These are phyloP conservation scores for Apiotrichum akiyoshidainum DNA, from an alignment of 1,284 basidiomycete genomes.

Conservation along the genomic window DNA sequence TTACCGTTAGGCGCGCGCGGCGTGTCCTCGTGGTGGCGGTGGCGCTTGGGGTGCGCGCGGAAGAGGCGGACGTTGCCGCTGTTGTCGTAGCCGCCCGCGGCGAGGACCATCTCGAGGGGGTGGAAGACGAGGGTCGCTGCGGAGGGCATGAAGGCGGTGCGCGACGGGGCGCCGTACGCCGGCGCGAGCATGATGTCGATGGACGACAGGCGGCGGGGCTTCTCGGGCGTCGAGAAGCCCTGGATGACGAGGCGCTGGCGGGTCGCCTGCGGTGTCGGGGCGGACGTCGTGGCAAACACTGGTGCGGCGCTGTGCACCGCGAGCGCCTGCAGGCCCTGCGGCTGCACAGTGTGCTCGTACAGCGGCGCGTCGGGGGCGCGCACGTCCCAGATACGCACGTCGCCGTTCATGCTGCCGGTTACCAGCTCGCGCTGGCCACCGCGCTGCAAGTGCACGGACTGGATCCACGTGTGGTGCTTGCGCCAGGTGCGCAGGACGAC, in stretches of 20 bases:
- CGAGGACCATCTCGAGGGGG: conserved; percentile 50
- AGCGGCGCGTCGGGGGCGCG: conserved; percentile 64
- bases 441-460: conserved; percentile 83
- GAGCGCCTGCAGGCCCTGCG: conserved; percentile 73
- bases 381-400: conserved; percentile 89
- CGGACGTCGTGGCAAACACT: conserved; percentile 68
- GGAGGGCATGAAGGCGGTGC: conserved; percentile 41
- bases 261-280: conserved; percentile 33
- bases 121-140: conserved; percentile 49
- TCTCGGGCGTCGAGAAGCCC: conserved; percentile 39
- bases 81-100: conserved; percentile 47
- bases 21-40: conserved; percentile 7
- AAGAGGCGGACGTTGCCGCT: conserved; percentile 47
- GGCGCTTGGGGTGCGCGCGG: conserved; percentile 25
- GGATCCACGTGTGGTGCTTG: conserved; percentile 86
- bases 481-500: conserved; percentile 71
- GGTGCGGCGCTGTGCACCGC: conserved; percentile 82
- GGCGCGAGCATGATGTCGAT: conserved; percentile 40
- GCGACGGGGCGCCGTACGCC: conserved; percentile 19
- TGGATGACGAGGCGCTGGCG: conserved; percentile 47
- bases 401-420: conserved; percentile 88
- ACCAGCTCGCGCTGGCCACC: conserved; percentile 70
- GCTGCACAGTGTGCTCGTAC: conserved; percentile 65
- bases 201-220: conserved; percentile 37
- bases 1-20: conserved; percentile 9